Percentiles rank a stretch among this genome's conserved stretches.
phyloP scores from a whole-genome alignment of 805 yeast genomes.

The Pichia rugopelliculosa region DNA sequence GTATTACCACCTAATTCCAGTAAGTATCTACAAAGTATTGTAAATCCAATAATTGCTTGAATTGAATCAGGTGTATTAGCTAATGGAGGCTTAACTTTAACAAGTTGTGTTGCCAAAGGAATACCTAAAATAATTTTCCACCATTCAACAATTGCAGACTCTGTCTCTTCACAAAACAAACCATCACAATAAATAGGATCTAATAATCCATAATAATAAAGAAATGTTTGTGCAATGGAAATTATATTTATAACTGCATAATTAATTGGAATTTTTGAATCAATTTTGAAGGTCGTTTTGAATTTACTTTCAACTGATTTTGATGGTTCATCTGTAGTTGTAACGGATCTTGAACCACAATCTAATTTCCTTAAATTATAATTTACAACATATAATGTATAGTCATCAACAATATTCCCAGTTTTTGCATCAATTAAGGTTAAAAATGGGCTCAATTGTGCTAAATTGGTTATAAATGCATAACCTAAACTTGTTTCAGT shows the following conservation, averaged over 20 bases:
- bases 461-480: conserved; percentile 75
- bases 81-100: conserved; percentile 19
- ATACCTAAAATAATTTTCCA: conserved; percentile 51
- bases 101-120: conserved; percentile 16
- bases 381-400: conserved; percentile 60
- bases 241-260: conserved; percentile 73
- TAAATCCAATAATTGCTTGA: conserved; percentile 72
- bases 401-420: conserved; percentile 40
- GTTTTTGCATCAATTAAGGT: conserved; percentile 63
- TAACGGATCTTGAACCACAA: conserved; percentile 81
- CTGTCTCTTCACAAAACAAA: conserved; percentile 69
- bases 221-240: conserved; percentile 62
- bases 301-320: conserved; percentile 80
- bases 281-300: conserved; percentile 60
- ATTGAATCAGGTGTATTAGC: conserved; percentile 41
- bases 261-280: conserved; percentile 42
- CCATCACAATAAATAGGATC: conserved; percentile 76
- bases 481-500: conserved; percentile 55
- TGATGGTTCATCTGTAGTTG: conserved; percentile 62
- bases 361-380: conserved; percentile 67
- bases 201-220: conserved; percentile 70
- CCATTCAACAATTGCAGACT: conserved; percentile 66
- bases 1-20: conserved; percentile 49
- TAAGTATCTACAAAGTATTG: conserved; percentile 57
- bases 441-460: conserved; percentile 61